Evolutionary conservation across 23 red algal species (phyloP).

Genomic region (Gracilaria domingensis): DNA sequence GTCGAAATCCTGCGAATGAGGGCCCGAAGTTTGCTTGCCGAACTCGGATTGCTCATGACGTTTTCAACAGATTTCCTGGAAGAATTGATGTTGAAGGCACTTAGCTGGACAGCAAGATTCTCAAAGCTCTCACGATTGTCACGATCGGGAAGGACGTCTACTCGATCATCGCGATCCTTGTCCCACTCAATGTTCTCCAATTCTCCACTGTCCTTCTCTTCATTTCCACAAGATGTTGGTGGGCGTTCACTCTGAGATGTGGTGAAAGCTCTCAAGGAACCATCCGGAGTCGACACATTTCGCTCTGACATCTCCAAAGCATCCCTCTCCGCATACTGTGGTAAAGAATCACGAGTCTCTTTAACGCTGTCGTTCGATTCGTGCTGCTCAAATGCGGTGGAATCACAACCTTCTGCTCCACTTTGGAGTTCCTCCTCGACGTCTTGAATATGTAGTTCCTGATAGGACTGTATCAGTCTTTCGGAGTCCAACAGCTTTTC

Average conservation of each 20-base stretch:
- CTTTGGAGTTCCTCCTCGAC: neutral
- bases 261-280: neutral
- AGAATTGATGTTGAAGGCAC: constrained; percentile 20
- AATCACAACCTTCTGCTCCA: neutral
- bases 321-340: too few relatives aligned
- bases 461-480: neutral
- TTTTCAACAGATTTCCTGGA: constrained; percentile 31
- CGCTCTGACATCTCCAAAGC: too few relatives aligned
- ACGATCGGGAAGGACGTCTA: neutral
- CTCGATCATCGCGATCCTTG: neutral
- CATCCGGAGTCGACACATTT: too few relatives aligned
- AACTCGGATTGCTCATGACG: constrained; percentile 24
- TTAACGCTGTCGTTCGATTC: neutral
- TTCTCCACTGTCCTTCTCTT: neutral
- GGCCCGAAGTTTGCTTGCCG: constrained; percentile 16
- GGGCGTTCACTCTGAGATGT: neutral
- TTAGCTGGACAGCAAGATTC: constrained; percentile 19
- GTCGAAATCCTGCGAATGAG: constrained; percentile 30
- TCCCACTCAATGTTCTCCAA: neutral
- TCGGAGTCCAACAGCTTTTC: neutral
- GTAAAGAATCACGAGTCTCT: too few relatives aligned
- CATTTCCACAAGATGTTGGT: neutral
- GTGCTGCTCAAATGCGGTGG: neutral
- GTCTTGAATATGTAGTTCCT: neutral
- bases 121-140: neutral